Percentiles rank a stretch among this genome's conserved stretches.
phyloP scores from a whole-genome alignment of 768 basidiomycete species.

The Amanita muscaria region DNA sequence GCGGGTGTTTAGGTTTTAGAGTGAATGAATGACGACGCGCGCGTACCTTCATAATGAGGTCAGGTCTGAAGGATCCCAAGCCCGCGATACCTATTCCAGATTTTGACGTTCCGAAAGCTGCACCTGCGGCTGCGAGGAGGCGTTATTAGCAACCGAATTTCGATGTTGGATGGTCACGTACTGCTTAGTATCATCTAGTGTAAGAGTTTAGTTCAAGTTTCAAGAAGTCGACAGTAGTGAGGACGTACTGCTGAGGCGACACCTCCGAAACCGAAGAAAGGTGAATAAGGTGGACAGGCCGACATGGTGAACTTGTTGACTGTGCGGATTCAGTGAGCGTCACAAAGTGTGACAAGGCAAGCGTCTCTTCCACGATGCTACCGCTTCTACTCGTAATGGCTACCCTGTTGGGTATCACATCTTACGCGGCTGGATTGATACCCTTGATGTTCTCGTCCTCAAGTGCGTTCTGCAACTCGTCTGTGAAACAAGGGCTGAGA shows the following conservation, averaged over 20 bases:
- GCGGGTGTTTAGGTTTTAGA: neutral
- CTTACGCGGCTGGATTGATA: conserved; percentile 63
- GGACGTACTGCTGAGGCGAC: conserved; percentile 81
- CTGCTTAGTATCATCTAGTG: conserved; percentile 91
- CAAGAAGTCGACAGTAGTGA: neutral
- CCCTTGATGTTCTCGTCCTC: conserved; percentile 71
- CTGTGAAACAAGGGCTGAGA: no score
- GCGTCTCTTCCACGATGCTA: conserved; percentile 20
- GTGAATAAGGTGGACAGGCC: conserved; percentile 85
- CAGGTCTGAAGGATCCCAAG: conserved; percentile 86
- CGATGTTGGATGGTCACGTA: conserved; percentile 32
- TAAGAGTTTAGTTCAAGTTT: neutral
- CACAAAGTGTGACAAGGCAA: neutral
- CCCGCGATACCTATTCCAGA: conserved; percentile 96
- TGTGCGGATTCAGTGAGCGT: neutral
- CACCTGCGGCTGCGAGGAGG: conserved; percentile 63
- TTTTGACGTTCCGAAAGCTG: conserved; percentile 94
- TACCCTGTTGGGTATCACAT: conserved; percentile 46
- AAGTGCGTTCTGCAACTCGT: conserved; percentile 32
- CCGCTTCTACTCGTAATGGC: conserved; percentile 47
- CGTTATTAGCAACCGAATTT: conserved; percentile 3
- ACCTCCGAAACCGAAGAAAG: conserved; percentile 97
- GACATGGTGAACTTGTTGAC: conserved; percentile 34
- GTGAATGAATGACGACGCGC: neutral
- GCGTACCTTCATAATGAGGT: conserved; percentile 94